Base-by-base conservation (phyloP, 2,329 filamentous ascomycete species). In the Epichloe aotearoae region DNA sequence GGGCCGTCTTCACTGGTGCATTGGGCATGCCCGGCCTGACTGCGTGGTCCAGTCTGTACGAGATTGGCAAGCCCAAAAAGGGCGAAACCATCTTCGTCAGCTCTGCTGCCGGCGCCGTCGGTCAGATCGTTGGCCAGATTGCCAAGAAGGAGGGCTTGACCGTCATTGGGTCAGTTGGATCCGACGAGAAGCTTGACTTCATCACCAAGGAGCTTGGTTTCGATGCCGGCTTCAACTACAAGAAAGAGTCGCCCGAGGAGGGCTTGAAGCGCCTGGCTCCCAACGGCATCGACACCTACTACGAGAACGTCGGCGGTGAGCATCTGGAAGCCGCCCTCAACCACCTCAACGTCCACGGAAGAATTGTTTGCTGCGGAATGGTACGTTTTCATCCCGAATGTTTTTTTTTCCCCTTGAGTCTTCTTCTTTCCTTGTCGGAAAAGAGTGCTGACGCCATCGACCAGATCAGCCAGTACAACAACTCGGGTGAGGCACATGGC, bases 21-120 rank as follows among this genome's bases (percentile, higher is more conserved):
- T 74, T 95, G 42, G 69, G 69, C 41, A 69, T 71, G 67, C 67
- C 83, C 0, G 84, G 82, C 2, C 62, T 86, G 50, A 86, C 84
- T 0, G 84, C 83, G 1, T 87, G 84, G 64, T 83, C 84, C 52
- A 82, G 83, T 5, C 72, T 88, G 56, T 64, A 80, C 54, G 75
- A 84, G 45, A 75, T 88, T 6, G 83, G 79, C 0, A 67, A 80
- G 58, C 76, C 83, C 34, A 77, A 80, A 80, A 66, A 72, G 52
- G 83, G 82, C 1, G 82, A 88, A 58, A 90, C 85, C 39, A 88
- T 95, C 61, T 88, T 91, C 66, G 76, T 95, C 57, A 86, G 81
- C 52, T 83, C 86, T 3, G 88, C 88, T 0, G 84, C 83, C 3
- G 88, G 88, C 33, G 87, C 86, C 1, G 88, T 94, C 3, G 88